Percentiles rank a stretch among this genome's conserved stretches.
phyloP scores from a whole-genome alignment of 768 basidiomycete species.

The Suillus tomentosus region DNA sequence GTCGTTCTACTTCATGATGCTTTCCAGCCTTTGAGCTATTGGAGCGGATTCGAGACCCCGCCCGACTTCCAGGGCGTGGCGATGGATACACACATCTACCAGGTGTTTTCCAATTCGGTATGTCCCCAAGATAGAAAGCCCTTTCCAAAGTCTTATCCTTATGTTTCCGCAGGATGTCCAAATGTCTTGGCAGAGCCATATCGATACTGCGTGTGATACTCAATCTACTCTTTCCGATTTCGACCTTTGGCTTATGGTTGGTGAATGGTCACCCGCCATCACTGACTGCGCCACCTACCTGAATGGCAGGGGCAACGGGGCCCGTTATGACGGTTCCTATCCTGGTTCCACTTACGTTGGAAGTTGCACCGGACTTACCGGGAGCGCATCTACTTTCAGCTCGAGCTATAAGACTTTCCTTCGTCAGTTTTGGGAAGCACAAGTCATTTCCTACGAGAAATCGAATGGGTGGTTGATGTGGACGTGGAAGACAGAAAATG shows the following conservation, averaged over 20 bases:
- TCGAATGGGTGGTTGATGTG: conserved; percentile 79
- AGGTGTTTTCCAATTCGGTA: conserved; percentile 66
- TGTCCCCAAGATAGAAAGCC: conserved; percentile 22
- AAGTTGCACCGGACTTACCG: conserved; percentile 73
- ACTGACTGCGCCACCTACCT: conserved; percentile 67
- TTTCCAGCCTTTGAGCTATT: conserved; percentile 73
- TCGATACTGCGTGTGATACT: conserved; percentile 55
- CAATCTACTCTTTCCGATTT: conserved; percentile 49
- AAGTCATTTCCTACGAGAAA: conserved; percentile 70
- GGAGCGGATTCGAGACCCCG: conserved; percentile 61
- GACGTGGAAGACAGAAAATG: conserved; percentile 83
- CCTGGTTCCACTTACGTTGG: conserved; percentile 69
- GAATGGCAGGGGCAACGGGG: conserved; percentile 77
- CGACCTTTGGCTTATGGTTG: conserved; percentile 80
- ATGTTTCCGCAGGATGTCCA: conserved; percentile 41
- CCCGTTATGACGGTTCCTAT: conserved; percentile 64
- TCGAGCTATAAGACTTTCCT: conserved; percentile 80
- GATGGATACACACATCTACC: conserved; percentile 81
- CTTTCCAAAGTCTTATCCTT: background rate
- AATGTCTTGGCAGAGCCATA: conserved; percentile 55
- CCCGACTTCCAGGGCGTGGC: conserved; percentile 64
- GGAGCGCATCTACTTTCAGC: conserved; percentile 74
- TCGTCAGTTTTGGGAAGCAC: conserved; percentile 82
- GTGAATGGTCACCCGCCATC: conserved; percentile 82
- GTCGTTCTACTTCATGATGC: conserved; percentile 76